Base-by-base conservation (phyloP, 495 filamentous ascomycete genomes). In the Aspergillus egyptiacus region DNA sequence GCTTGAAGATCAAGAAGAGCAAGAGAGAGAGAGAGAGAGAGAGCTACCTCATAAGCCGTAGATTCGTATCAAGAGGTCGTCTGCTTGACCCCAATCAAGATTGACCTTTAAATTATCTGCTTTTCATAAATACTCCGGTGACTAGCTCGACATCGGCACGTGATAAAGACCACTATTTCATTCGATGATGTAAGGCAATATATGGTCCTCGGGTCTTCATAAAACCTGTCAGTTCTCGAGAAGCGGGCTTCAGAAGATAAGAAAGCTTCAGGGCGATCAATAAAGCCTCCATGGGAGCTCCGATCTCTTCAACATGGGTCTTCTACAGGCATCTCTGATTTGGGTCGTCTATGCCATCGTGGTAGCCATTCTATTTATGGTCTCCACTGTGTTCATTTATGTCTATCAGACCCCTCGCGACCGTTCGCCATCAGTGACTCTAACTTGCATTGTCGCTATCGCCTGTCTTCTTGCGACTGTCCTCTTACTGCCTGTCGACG, bases 311-410 rank as follows among this genome's bases (percentile, higher is more conserved):
- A 63, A 40, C 10, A 85, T 86, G 83, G 80, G 79, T 13, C 76
- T 89, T 58, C 77, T 95, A 43, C 87, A 90, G 62, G 84, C 83
- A 5, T 84, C 86, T 56, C 77, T 95, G 32, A 94, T 95, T 55
- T 95, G 91, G 90, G 79, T 91, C 24, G 78, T 91, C n/a, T 96
- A 89, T 68, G 89, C 81, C 48, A 80, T 89, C 31, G 87, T 85
- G 30, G 71, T 95, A 28, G 82, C 66, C 45, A 61, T 95, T 25
- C 74, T 86, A 51, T 71, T 90, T 30, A 64, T 77, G 42, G 79
- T 87, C 50, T 82, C 89, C 45, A 78, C 84, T 42, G 78, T 91
- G 52, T 94, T 94, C 48, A 87, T 91, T 25, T 87, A 85, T 66
- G 56, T 80, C 50, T 97, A 95, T 73, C 91, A 97, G 65, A 83